These are phyloP conservation scores for Mycena sanguinolenta DNA, from an alignment of 768 basidiomycete species.

Conservation along the genomic window DNA sequence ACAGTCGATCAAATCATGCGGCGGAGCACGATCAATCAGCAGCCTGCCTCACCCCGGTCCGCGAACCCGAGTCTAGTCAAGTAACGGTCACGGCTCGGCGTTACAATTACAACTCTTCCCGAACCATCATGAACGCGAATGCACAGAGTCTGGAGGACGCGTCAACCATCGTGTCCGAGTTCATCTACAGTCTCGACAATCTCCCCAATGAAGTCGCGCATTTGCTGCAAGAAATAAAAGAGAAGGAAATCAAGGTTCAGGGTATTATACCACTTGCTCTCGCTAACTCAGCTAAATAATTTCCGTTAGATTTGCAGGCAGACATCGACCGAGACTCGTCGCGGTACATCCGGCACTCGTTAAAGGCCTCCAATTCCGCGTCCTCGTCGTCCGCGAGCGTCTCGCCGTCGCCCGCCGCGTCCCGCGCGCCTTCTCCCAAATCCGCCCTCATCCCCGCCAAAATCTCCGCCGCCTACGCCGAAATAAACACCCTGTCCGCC, in stretches of 20 bases:
- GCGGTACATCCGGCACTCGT: slow-evolving; percentile 63
- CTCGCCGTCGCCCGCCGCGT: slow-evolving; percentile 42
- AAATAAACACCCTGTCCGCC: slow-evolving; percentile 57
- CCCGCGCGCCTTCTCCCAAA: slow-evolving; percentile 55
- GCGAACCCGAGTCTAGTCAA: no score
- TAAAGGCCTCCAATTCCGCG: slow-evolving; percentile 46
- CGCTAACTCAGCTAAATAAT: not conserved
- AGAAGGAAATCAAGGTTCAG: slow-evolving; percentile 58
- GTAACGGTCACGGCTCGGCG: slow-evolving; percentile 7
- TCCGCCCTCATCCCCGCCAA: slow-evolving; percentile 54
- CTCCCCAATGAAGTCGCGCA: slow-evolving; percentile 66
- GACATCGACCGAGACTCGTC: slow-evolving; percentile 65
- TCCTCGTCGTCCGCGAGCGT: slow-evolving; percentile 37
- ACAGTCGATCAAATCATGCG: no score
- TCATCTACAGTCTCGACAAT: slow-evolving; percentile 72
- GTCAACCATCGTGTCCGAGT: slow-evolving; percentile 65
- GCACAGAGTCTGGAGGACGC: slow-evolving; percentile 67
- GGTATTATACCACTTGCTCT: slow-evolving; percentile 42
- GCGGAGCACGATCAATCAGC: no score
- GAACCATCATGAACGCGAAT: slow-evolving; percentile 43
- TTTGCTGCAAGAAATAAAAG: slow-evolving; percentile 64
- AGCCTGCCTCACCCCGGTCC: no score
- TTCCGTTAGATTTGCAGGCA: slow-evolving; percentile 57
- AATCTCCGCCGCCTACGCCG: slow-evolving; percentile 59
- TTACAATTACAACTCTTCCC: slow-evolving; percentile 18